These are phyloP conservation scores for Phytophthora agathidicida DNA, from an alignment of 352 stramenopile genomes.

Conservation along the genomic window DNA sequence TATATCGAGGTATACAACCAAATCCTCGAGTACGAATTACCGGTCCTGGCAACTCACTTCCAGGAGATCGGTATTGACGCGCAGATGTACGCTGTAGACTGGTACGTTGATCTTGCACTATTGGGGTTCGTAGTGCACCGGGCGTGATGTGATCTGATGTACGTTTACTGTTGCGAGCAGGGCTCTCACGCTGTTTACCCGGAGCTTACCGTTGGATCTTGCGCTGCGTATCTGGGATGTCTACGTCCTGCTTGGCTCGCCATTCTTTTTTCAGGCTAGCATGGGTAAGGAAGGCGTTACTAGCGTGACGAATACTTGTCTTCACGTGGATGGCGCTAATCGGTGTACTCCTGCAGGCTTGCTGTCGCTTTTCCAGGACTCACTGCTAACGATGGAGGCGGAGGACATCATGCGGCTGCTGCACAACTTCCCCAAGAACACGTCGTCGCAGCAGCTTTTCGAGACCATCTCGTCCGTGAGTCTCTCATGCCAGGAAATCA, in stretches of 20 bases:
- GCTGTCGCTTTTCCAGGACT: constrained; percentile 71
- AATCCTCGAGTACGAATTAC: constrained; percentile 84
- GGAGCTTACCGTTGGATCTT: constrained; percentile 72
- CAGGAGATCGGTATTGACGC: constrained; percentile 76
- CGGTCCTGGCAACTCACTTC: constrained; percentile 66
- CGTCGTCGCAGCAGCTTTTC: constrained; percentile 66
- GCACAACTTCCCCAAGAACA: constrained; percentile 75
- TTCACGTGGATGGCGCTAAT: too few species aligned
- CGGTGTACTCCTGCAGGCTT: constrained; percentile 49
- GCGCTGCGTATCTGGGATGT: constrained; percentile 85
- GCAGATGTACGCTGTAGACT: constrained; percentile 90
- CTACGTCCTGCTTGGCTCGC: constrained; percentile 78
- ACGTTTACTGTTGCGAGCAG: constrained; percentile 28
- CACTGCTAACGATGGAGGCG: constrained; percentile 71
- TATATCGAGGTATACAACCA: constrained; percentile 83
- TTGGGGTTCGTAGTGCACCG: too few species aligned
- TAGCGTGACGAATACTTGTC: constrained; percentile 12
- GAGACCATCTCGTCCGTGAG: constrained; percentile 64
- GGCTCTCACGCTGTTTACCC: constrained; percentile 83
- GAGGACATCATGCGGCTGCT: constrained; percentile 83
- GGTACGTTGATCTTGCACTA: constrained; percentile 49
- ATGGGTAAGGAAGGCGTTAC: constrained; percentile 53
- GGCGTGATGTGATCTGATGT: too few species aligned
- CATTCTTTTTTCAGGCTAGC: constrained; percentile 89
- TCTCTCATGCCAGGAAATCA: constrained; percentile 78